These are phyloP conservation scores for Leishmania amazonensis DNA, from an alignment of 208 protist species.

Conservation along the genomic window DNA sequence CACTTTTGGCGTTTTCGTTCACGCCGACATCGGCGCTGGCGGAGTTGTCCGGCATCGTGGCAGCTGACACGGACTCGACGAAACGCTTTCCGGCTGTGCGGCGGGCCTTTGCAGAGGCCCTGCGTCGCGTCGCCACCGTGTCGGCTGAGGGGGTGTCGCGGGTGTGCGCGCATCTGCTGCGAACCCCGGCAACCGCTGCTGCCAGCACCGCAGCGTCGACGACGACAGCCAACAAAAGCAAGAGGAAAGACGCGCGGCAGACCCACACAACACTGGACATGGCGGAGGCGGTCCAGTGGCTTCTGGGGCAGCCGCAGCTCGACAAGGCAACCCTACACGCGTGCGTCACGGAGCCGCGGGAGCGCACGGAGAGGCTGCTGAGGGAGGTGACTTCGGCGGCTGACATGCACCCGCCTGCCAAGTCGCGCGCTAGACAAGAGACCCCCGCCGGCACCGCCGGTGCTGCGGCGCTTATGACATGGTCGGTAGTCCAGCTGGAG, in stretches of 20 bases:
- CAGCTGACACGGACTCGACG: constrained; percentile 6
- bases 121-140: constrained; percentile 12
- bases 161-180: constrained; percentile 22
- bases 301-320: constrained; percentile 17
- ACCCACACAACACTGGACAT: neutral
- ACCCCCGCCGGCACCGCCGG: neutral
- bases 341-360: constrained; percentile 18
- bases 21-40: constrained; percentile 10
- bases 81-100: constrained; percentile 22
- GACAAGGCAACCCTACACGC: constrained; percentile 17
- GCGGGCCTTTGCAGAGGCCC: constrained; percentile 2
- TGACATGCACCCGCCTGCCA: constrained; percentile 13
- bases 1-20: constrained; percentile 32
- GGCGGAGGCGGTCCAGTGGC: constrained; percentile 7
- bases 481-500: constrained; percentile 35
- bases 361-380: constrained; percentile 24
- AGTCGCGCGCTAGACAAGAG: constrained; percentile 28
- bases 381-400: constrained; percentile 5
- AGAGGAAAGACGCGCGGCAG: neutral
- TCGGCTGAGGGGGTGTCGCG: constrained; percentile 19
- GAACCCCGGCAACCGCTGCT: neutral
- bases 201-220: neutral
- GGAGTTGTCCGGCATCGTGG: neutral
- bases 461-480: constrained; percentile 21
- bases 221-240: neutral